phyloP scores from a whole-genome alignment of 1,284 basidiomycete genomes.

The Cryptococcus jaspeensis region DNA sequence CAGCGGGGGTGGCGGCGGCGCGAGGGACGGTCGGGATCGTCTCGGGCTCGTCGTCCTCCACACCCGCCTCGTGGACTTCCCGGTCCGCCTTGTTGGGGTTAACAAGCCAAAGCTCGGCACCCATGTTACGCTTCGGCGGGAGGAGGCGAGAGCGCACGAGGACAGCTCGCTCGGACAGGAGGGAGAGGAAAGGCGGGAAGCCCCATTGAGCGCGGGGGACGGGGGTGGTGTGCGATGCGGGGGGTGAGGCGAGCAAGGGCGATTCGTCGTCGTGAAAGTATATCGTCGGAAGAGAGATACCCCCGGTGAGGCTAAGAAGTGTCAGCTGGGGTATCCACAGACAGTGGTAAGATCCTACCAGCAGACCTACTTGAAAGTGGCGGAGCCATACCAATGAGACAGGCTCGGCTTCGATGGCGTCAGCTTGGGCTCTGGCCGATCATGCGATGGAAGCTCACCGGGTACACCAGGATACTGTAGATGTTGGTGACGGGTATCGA shows the following conservation, averaged over 20 bases:
- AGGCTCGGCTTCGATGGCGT: slow-evolving; percentile 37
- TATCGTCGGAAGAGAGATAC: slow-evolving; percentile 82
- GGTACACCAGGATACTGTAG: slow-evolving; percentile 83
- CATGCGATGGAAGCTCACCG: slow-evolving; percentile 55
- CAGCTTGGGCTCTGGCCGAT: background rate
- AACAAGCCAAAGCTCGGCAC: slow-evolving; percentile 72
- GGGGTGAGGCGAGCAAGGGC: slow-evolving; percentile 37
- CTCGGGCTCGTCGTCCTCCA: slow-evolving; percentile 25
- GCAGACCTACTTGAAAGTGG: slow-evolving; percentile 47
- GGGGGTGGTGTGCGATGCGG: slow-evolving; percentile 52
- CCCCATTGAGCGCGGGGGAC: slow-evolving; percentile 52
- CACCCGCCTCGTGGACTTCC: slow-evolving; percentile 65
- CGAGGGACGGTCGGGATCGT: slow-evolving; percentile 13
- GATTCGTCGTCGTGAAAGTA: slow-evolving; percentile 98
- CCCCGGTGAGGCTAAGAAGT: slow-evolving; percentile 77
- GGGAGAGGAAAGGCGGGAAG: slow-evolving; percentile 70
- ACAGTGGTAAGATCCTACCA: too few relatives aligned
- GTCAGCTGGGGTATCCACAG: slow-evolving; percentile 65
- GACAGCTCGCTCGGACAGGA: slow-evolving; percentile 68
- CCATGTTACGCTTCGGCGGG: slow-evolving; percentile 30
- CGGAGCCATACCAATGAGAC: slow-evolving; percentile 50
- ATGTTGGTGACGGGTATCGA: slow-evolving; percentile 84
- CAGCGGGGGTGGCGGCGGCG: slow-evolving; percentile 5
- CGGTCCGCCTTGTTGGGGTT: slow-evolving; percentile 88
- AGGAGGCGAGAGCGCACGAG: slow-evolving; percentile 63